phyloP scores from a whole-genome alignment of 2,329 filamentous ascomycete genomes.

The Acrodontium crateriforme region DNA sequence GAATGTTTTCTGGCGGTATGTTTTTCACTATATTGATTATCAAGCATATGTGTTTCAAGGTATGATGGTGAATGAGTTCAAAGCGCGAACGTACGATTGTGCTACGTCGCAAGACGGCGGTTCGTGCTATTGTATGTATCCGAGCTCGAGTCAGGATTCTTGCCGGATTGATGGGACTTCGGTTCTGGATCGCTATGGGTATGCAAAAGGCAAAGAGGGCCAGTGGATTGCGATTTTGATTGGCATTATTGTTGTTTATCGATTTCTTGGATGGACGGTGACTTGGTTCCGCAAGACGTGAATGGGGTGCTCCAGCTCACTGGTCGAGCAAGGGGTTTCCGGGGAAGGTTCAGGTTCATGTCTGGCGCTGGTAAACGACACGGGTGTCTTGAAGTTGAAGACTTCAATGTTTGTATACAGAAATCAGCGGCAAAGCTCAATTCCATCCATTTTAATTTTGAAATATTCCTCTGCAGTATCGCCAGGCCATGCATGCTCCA shows the following conservation, averaged over 20 bases:
- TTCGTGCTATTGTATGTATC: constrained; percentile 56
- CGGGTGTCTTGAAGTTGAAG: too few relatives aligned
- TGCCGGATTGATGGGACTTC: constrained; percentile 56
- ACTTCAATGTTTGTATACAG: too few relatives aligned
- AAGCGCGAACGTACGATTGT: constrained; percentile 7
- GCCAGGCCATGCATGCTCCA: too few relatives aligned
- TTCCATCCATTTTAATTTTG: too few relatives aligned
- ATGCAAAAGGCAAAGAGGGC: constrained; percentile 44
- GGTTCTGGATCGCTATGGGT: constrained; percentile 55
- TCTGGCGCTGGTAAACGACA: too few relatives aligned
- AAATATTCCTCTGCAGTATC: too few relatives aligned
- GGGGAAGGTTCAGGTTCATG: too few relatives aligned
- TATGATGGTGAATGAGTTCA: constrained; percentile 85
- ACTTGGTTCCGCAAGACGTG: not conserved
- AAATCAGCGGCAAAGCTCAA: too few relatives aligned
- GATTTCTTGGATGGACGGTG: constrained; percentile 45
- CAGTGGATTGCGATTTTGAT: constrained; percentile 62
- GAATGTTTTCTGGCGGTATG: constrained; percentile 73
- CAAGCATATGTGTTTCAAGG: constrained; percentile 73
- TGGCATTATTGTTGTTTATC: constrained; percentile 56
- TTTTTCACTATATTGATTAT: constrained; percentile 78
- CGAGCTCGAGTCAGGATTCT: constrained; percentile 42
- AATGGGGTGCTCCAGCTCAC: too few relatives aligned
- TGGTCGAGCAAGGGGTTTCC: too few relatives aligned
- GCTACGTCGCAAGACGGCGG: constrained; percentile 1